Conservation (phyloP, 495 filamentous ascomycete species). For the Podospora tetraspora region DNA sequence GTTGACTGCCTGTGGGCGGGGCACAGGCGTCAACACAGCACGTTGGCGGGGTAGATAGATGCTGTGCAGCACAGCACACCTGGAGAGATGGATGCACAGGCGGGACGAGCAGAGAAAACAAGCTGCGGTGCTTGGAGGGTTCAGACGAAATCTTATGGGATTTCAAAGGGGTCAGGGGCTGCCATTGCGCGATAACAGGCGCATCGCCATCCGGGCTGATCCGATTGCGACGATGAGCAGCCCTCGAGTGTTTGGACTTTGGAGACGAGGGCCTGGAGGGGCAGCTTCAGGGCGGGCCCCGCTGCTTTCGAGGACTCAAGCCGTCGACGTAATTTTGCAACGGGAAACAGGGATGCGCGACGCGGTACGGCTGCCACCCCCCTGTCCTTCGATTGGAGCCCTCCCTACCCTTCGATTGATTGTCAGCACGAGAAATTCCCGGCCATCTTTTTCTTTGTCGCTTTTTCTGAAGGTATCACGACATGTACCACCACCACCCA, state of each 20-base stretch:
- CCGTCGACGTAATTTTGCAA: slow-evolving; percentile 30
- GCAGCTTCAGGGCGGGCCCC: not conserved
- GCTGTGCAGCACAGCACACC: not conserved
- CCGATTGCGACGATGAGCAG: slow-evolving; percentile 2
- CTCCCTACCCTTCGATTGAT: slow-evolving; percentile 4
- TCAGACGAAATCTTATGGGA: not conserved
- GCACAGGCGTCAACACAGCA: not conserved
- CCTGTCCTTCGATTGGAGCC: slow-evolving; percentile 6
- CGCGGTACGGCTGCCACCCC: slow-evolving; percentile 15
- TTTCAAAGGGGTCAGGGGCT: not conserved
- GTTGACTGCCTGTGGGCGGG: not conserved
- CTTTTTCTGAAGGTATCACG: slow-evolving; percentile 6
- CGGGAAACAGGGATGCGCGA: slow-evolving; percentile 21
- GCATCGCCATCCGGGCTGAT: not conserved
- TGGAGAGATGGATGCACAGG: not conserved
- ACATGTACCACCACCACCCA: not conserved
- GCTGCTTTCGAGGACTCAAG: slow-evolving; percentile 1
- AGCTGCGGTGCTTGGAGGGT: not conserved
- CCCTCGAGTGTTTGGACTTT: not conserved
- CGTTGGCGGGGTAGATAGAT: not conserved
- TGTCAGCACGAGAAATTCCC: slow-evolving; percentile 28
- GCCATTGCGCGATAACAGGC: not conserved
- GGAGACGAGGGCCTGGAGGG: not conserved
- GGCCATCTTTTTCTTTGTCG: slow-evolving; percentile 12
- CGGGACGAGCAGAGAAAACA: not conserved